These are phyloP conservation scores for Ambrosia artemisiifolia DNA, from an alignment of 129 eudicot genomes.

Conservation along the genomic window DNA sequence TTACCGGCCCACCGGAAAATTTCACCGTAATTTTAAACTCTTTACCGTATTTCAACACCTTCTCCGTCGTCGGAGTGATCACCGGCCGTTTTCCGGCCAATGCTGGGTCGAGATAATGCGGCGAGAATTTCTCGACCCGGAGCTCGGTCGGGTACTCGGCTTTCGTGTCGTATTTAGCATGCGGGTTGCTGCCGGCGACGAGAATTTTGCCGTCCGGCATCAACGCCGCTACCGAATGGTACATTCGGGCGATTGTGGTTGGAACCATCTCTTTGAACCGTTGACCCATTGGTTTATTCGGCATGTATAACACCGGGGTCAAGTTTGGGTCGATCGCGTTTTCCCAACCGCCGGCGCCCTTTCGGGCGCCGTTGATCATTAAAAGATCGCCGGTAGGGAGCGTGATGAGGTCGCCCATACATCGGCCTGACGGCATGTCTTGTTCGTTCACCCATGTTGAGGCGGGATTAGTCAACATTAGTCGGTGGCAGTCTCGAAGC, in stretches of 20 bases:
- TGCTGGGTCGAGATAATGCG: conserved; percentile 63
- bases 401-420: conserved; percentile 67
- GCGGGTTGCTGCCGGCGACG: conserved; percentile 80
- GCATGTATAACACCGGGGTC: conserved; percentile 59
- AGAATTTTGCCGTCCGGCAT: conserved; percentile 55
- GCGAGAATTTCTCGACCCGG: conserved; percentile 71
- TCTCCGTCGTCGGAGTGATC: conserved; percentile 22
- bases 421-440: conserved; percentile 67
- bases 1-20: background rate
- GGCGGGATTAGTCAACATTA: conserved; percentile 7
- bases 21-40: conserved; percentile 16
- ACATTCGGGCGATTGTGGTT: conserved; percentile 66
- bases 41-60: conserved; percentile 42
- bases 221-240: conserved; percentile 64
- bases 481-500: conserved; percentile 55
- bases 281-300: conserved; percentile 39
- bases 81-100: conserved; percentile 27
- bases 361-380: conserved; percentile 61
- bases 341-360: conserved; percentile 80
- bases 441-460: conserved; percentile 65
- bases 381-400: conserved; percentile 75
- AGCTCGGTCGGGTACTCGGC: conserved; percentile 61
- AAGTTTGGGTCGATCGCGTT: conserved; percentile 55
- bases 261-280: conserved; percentile 50
- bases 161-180: conserved; percentile 28